A percentile compares a stretch with the other conserved stretches of the same genome.
Evolutionary conservation across 306 rosid species (phyloP).

Genomic region (Quercus engelmannii): DNA sequence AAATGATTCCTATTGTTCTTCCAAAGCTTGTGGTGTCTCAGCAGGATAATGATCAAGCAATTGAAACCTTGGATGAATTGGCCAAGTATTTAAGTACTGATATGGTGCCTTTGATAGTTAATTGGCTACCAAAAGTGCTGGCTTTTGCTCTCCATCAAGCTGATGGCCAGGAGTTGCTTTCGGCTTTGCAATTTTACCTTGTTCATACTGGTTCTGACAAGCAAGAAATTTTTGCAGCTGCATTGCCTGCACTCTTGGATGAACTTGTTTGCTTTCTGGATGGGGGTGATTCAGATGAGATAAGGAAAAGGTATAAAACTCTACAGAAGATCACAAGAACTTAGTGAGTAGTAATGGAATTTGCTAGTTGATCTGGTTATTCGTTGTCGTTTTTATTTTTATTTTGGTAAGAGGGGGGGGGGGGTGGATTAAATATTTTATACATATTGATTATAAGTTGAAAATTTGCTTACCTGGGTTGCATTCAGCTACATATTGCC

Average conservation of each 20-base stretch:
- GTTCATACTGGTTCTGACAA: slow-evolving; percentile 61
- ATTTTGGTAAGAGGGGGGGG: background rate
- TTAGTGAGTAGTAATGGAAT: background rate
- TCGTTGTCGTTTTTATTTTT: background rate
- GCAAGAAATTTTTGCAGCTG: slow-evolving; percentile 81
- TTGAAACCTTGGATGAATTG: slow-evolving; percentile 62
- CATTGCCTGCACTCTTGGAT: slow-evolving; percentile 80
- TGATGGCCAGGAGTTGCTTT: slow-evolving; percentile 55
- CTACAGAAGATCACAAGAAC: background rate
- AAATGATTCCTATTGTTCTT: slow-evolving; percentile 87
- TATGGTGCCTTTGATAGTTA: slow-evolving; percentile 52
- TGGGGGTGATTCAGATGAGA: slow-evolving; percentile 69
- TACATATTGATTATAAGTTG: background rate
- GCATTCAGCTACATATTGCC: slow-evolving; percentile 15
- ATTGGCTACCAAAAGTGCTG: slow-evolving; percentile 94
- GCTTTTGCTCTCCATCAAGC: slow-evolving; percentile 80
- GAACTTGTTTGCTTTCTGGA: slow-evolving; percentile 90
- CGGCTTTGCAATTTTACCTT: slow-evolving; percentile 82
- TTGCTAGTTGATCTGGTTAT: background rate
- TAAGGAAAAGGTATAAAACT: slow-evolving; percentile 58
- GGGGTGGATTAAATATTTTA: too few relatives aligned
- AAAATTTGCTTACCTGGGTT: slow-evolving; percentile 12
- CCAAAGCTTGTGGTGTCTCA: slow-evolving; percentile 90
- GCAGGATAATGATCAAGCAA: slow-evolving; percentile 64
- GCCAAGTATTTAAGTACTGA: slow-evolving; percentile 72